phyloP scores from a whole-genome alignment of 768 basidiomycete species.

The Hortiboletus campestris region DNA sequence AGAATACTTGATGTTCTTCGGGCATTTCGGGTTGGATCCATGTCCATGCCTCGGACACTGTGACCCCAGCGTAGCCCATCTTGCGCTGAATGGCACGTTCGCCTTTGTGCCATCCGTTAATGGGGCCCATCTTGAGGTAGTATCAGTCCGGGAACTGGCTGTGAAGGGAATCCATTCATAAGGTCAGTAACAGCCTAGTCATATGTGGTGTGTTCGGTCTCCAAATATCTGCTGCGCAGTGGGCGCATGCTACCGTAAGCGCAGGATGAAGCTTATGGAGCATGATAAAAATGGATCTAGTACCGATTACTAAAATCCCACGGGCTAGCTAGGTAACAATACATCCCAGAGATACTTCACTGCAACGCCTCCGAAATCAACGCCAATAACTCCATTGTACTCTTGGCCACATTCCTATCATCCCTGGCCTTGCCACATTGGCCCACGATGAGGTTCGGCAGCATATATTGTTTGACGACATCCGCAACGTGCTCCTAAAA shows the following conservation, averaged over 20 bases:
- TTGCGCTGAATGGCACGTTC: conserved; percentile 50
- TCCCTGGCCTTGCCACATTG: conserved; percentile 91
- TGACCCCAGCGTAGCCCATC: conserved; percentile 41
- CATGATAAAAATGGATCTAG: too few relatives aligned
- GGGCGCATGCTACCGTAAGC: too few relatives aligned
- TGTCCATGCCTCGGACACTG: conserved; percentile 37
- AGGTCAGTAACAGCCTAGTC: too few relatives aligned
- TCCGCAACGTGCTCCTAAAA: conserved; percentile 62
- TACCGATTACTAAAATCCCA: too few relatives aligned
- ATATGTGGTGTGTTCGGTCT: too few relatives aligned
- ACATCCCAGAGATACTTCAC: conserved; percentile 14
- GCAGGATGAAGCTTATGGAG: too few relatives aligned
- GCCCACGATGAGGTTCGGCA: conserved; percentile 85
- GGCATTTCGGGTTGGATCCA: conserved; percentile 47
- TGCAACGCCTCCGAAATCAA: conserved; percentile 52
- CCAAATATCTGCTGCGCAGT: too few relatives aligned
- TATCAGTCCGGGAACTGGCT: background rate
- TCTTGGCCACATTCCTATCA: conserved; percentile 62
- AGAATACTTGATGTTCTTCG: conserved; percentile 48
- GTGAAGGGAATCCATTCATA: background rate
- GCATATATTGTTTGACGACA: conserved; percentile 67
- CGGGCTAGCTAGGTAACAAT: background rate
- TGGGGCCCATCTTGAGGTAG: conserved; percentile 16
- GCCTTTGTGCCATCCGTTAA: conserved; percentile 44
- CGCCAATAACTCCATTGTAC: conserved; percentile 66